A percentile compares a stretch with the other conserved stretches of the same genome.
phyloP scores from a whole-genome alignment of 169 alveolate species.

The Besnoitia besnoiti region DNA sequence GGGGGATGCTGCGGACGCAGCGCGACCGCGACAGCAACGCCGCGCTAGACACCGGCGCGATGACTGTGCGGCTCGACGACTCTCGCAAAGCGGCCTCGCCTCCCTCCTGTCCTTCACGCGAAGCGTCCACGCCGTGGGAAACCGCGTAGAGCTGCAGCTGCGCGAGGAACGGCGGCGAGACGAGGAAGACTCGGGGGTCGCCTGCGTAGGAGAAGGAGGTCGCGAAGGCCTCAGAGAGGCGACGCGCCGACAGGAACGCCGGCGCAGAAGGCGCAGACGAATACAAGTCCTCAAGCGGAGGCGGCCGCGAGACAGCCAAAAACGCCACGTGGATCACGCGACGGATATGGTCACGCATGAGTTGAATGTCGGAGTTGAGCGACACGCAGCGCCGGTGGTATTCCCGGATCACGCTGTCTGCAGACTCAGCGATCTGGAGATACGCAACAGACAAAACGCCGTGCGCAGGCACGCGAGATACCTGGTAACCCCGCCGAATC shows the following conservation, averaged over 20 bases:
- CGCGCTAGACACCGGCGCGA: constrained; percentile 22
- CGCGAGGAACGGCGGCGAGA: constrained; percentile 46
- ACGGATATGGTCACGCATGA: constrained; percentile 41
- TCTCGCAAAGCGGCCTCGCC: neutral
- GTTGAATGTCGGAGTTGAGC: constrained; percentile 53
- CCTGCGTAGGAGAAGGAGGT: neutral
- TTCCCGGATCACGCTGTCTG: constrained; percentile 11
- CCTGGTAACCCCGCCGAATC: too few species aligned
- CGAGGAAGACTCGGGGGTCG: neutral
- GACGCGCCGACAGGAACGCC: neutral
- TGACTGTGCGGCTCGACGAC: neutral
- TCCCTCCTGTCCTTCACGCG: neutral
- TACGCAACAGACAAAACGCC: neutral
- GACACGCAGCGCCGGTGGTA: constrained; percentile 60
- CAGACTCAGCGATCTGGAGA: constrained; percentile 30
- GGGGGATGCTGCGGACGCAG: constrained; percentile 51
- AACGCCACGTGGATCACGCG: neutral
- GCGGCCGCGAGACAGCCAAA: neutral
- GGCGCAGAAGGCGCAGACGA: neutral
- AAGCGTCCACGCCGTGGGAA: neutral
- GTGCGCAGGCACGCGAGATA: neutral
- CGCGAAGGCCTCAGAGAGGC: neutral
- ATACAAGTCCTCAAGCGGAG: neutral
- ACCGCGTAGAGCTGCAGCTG: constrained; percentile 54
- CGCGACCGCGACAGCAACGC: constrained; percentile 15